A percentile compares a stretch with the other conserved stretches of the same genome.
phyloP scores from a whole-genome alignment of 2,329 filamentous ascomycete species.

The Colletotrichum camelliae region DNA sequence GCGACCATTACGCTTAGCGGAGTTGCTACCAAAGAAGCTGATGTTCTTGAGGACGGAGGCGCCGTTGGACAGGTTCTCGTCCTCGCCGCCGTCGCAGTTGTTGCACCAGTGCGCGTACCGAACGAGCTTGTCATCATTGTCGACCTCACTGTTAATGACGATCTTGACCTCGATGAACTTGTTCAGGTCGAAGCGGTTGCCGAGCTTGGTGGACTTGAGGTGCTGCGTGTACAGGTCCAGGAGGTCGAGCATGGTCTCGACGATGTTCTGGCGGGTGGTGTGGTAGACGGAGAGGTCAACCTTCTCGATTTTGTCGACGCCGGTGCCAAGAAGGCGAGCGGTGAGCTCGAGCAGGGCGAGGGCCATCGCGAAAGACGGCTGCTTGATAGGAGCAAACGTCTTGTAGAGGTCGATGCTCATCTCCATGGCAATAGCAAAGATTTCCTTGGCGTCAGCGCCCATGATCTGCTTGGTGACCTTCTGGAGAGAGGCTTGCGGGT shows the following conservation, averaged over 20 bases:
- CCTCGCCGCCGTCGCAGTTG: conserved; percentile 51
- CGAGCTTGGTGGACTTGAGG: conserved; percentile 75
- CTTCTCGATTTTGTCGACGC: conserved; percentile 54
- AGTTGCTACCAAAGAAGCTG: conserved; percentile 39
- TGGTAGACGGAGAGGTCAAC: conserved; percentile 55
- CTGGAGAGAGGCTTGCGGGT: conserved; percentile 83
- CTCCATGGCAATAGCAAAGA: conserved; percentile 75
- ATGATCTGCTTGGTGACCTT: conserved; percentile 74
- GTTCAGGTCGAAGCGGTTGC: conserved; percentile 73
- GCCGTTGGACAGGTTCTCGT: conserved; percentile 34
- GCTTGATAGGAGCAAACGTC: conserved; percentile 91
- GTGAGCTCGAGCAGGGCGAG: conserved; percentile 84
- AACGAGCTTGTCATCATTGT: conserved; percentile 61
- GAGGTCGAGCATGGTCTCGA: conserved; percentile 87
- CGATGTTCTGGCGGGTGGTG: conserved; percentile 51
- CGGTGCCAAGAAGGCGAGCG: conserved; percentile 66
- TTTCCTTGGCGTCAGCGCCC: conserved; percentile 51
- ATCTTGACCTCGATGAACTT: conserved; percentile 88
- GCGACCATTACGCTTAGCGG: conserved; percentile 48
- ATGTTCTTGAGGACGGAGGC: conserved; percentile 45
- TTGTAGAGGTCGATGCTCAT: conserved; percentile 91
- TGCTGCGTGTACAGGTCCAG: conserved; percentile 93
- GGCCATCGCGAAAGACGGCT: conserved; percentile 84
- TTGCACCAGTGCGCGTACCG: conserved; percentile 69
- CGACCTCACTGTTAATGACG: conserved; percentile 80